These are phyloP conservation scores for Brassica napus DNA, from an alignment of 345 rosid genomes.

Conservation along the genomic window Da-Ae NC_063451.1:39854501-39855000, in stretches of 20 bases:
- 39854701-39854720: conserved; percentile 58
- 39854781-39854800: conserved; percentile 59
- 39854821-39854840: conserved; percentile 24
- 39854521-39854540: conserved; percentile 28
- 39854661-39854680: conserved; percentile 62
- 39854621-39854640: conserved; percentile 36
- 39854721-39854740: conserved; percentile 56
- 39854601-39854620: conserved; percentile 54
- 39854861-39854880: conserved; percentile 43
- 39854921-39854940: conserved; percentile 52
- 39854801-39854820: conserved; percentile 43
- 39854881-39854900: conserved; percentile 57
- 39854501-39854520: conserved; percentile 57
- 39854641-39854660: conserved; percentile 49
- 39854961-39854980: conserved; percentile 40
- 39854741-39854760: conserved; percentile 55
- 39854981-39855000: background rate
- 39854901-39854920: conserved; percentile 52
- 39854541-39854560: conserved; percentile 39
- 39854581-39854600: conserved; percentile 52
- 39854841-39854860: conserved; percentile 51
- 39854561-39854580: conserved; percentile 49
- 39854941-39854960: conserved; percentile 64
- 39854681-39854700: conserved; percentile 57
- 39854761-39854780: conserved; percentile 60